Percentiles rank a stretch among this genome's conserved stretches.
Evolutionary conservation across 2,329 filamentous ascomycete species (phyloP).

Genomic region (Elsinoe necatrix): DNA sequence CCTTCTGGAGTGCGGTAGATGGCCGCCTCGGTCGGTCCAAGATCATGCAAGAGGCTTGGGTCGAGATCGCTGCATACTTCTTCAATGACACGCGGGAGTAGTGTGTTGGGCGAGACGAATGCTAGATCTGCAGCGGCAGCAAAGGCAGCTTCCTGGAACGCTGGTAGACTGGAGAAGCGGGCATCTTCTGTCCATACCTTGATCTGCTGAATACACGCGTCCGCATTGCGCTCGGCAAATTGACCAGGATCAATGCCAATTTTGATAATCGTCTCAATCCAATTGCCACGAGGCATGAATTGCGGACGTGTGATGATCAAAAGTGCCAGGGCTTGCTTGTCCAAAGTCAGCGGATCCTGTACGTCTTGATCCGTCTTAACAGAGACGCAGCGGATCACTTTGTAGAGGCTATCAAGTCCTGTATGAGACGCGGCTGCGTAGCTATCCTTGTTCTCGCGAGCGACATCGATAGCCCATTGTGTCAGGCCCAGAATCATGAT

Average conservation of each 20-base stretch:
- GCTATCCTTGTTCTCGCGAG: conserved; percentile 68
- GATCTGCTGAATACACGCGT: conserved; percentile 61
- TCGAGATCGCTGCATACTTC: conserved; percentile 69
- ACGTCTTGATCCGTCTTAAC: conserved; percentile 39
- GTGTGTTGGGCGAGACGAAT: conserved; percentile 79
- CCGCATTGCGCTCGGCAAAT: conserved; percentile 57
- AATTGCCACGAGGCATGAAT: conserved; percentile 67
- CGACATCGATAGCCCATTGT: conserved; percentile 64
- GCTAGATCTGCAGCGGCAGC: conserved; percentile 82
- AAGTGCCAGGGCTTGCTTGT: conserved; percentile 65
- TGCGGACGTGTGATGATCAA: conserved; percentile 70
- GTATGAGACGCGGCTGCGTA: conserved; percentile 58
- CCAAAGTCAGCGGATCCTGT: conserved; percentile 44
- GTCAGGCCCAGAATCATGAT: conserved; percentile 66
- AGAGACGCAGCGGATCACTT: conserved; percentile 55
- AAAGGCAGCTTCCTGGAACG: conserved; percentile 57
- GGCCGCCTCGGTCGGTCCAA: conserved; percentile 81
- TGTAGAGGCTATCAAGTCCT: conserved; percentile 55
- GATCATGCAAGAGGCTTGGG: conserved; percentile 55
- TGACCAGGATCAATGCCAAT: conserved; percentile 75
- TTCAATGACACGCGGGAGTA: conserved; percentile 66
- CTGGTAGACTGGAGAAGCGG: conserved; percentile 41
- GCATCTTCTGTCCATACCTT: conserved; percentile 37
- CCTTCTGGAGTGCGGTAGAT: conserved; percentile 89
- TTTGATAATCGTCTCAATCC: conserved; percentile 82